Evolutionary conservation across 106 monocot genomes (phyloP).

Genomic region (Gastrodia elata): DNA sequence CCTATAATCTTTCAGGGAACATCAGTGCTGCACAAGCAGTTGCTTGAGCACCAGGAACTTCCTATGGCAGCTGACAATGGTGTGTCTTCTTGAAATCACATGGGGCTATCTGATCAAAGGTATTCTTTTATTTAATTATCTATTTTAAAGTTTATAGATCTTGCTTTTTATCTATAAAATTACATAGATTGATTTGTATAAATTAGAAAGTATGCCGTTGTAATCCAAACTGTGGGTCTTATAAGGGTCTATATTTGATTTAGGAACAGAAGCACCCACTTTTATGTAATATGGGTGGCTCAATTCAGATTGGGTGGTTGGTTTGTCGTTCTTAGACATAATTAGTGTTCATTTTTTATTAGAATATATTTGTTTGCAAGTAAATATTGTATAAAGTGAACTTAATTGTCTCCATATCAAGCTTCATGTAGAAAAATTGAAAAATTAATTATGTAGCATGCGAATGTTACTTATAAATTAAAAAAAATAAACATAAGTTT

Average conservation of each 20-base stretch:
- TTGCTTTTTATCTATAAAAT: background rate
- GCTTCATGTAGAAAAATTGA: background rate
- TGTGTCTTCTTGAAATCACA: background rate
- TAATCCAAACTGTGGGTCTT: background rate
- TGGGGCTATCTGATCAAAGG: background rate
- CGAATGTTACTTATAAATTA: background rate
- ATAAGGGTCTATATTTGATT: background rate
- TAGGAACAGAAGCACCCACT: background rate
- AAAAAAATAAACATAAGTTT: too few relatives aligned
- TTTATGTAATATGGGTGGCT: background rate
- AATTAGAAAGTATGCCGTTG: background rate
- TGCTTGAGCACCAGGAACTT: background rate
- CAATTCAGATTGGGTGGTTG: background rate
- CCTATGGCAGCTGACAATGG: background rate
- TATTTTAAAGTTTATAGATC: background rate
- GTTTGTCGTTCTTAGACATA: background rate
- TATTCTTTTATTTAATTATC: background rate
- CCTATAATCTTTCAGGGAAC: slow-evolving; percentile 50
- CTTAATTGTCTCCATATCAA: background rate
- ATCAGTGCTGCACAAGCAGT: slow-evolving; percentile 39
- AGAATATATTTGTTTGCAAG: background rate
- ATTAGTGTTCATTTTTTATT: slow-evolving; percentile 4
- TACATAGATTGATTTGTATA: slow-evolving; percentile 2
- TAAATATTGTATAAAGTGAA: background rate
- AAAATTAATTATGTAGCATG: background rate